These are phyloP conservation scores for Hyphopichia wangnamkhiaoensis DNA, from an alignment of 1,139 yeast genomes.

Conservation along the genomic window DNA sequence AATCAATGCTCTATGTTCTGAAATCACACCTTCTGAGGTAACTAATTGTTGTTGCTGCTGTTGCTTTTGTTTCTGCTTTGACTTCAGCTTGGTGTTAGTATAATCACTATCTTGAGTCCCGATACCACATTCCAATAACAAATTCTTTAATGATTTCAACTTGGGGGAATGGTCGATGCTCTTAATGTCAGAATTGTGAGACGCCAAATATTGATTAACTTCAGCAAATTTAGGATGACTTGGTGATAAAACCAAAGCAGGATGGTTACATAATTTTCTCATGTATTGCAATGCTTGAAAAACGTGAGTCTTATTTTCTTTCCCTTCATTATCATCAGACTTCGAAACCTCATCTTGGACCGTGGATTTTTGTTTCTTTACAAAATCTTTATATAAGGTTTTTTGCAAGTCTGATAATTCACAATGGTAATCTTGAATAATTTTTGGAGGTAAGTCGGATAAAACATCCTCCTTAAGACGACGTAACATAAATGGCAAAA, in stretches of 20 bases:
- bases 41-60: slow-evolving; percentile 37
- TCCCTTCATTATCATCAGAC: slow-evolving; percentile 28
- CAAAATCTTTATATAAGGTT: slow-evolving; percentile 84
- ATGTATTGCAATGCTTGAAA: slow-evolving; percentile 97
- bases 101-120: slow-evolving; percentile 61
- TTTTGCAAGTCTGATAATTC: slow-evolving; percentile 90
- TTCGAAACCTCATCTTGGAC: slow-evolving; percentile 65
- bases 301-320: slow-evolving; percentile 78
- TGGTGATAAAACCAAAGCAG: slow-evolving; percentile 84
- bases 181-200: slow-evolving; percentile 59
- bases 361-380: slow-evolving; percentile 76
- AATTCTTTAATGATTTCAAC: slow-evolving; percentile 74
- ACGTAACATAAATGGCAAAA: slow-evolving; percentile 91
- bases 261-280: slow-evolving; percentile 97
- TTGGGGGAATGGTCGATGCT: slow-evolving; percentile 91
- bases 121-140: slow-evolving; percentile 91
- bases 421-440: slow-evolving; percentile 97
- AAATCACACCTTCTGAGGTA: slow-evolving; percentile 70
- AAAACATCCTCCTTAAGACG: slow-evolving; percentile 95
- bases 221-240: slow-evolving; percentile 81
- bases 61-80: slow-evolving; percentile 14
- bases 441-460: slow-evolving; percentile 95
- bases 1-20: slow-evolving; percentile 92
- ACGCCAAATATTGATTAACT: slow-evolving; percentile 59
- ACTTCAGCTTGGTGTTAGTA: slow-evolving; percentile 26